Percentiles rank a stretch among this genome's conserved stretches.
These are phyloP conservation scores for Inga leiocalycina DNA, from an alignment of 306 rosid species.

Conservation along the genomic window DNA sequence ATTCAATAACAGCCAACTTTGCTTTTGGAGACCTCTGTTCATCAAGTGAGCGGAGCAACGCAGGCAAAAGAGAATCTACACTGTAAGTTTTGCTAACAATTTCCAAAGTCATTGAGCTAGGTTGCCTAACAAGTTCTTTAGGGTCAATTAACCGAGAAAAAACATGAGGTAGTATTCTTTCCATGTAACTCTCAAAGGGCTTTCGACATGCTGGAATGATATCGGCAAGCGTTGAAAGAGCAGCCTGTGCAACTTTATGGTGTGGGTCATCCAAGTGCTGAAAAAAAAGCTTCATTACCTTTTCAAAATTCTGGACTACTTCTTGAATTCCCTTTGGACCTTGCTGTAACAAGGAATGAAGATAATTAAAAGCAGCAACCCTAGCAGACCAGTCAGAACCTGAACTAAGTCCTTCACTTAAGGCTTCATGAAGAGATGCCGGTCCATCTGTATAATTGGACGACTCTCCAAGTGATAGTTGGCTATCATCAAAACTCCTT, in stretches of 20 bases:
- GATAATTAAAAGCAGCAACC: slow-evolving; percentile 95
- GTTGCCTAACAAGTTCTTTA: slow-evolving; percentile 93
- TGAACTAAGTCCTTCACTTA: slow-evolving; percentile 87
- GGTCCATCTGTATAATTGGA: slow-evolving; percentile 84
- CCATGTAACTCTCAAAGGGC: slow-evolving; percentile 97
- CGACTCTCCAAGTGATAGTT: slow-evolving; percentile 75
- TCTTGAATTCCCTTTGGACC: slow-evolving; percentile 94
- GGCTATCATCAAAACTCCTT: slow-evolving; percentile 96
- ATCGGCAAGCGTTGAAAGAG: slow-evolving; percentile 95
- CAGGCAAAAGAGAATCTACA: slow-evolving; percentile 91
- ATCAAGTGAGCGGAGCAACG: slow-evolving; percentile 95
- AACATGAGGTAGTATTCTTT: slow-evolving; percentile 95
- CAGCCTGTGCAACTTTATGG: slow-evolving; percentile 99
- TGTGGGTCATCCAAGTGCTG: slow-evolving; percentile 99
- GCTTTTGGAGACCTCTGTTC: slow-evolving; percentile 99
- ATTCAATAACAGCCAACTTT: slow-evolving; percentile 96
- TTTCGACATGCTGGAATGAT: slow-evolving; percentile 90
- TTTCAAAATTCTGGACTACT: slow-evolving; percentile 90
- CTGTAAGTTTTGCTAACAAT: slow-evolving; percentile 86
- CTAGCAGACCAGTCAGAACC: slow-evolving; percentile 98
- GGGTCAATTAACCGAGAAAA: slow-evolving; percentile 98
- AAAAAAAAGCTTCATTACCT: slow-evolving; percentile 98
- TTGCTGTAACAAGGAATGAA: slow-evolving; percentile 89
- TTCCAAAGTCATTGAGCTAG: slow-evolving; percentile 87
- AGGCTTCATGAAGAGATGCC: slow-evolving; percentile 90